Evolutionary conservation across 1,284 basidiomycete species (phyloP), one percentile per base, ranked within the genome.

Genomic region (Cryptococcus jaspeensis): DNA sequence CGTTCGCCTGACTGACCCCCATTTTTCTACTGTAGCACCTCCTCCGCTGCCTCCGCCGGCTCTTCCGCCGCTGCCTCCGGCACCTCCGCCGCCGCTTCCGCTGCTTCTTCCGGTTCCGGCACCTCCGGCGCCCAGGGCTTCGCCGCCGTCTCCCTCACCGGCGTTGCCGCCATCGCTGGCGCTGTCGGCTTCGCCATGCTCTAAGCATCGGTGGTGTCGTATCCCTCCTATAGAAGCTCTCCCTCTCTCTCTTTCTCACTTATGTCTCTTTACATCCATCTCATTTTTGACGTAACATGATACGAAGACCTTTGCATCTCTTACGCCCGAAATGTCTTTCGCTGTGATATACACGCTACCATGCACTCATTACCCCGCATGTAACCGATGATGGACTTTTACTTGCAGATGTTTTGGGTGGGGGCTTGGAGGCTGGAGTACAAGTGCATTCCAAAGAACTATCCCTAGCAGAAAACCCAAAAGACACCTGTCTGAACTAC

Each of bases 101-200:
- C 55, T 16, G 40, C 44, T 25, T 43, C 61, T 38, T 46, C 52
- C 16, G 49, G 56, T 38, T 38, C 53, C 6, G 36, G 48, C 38
- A 18, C 41, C 7, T 48, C 38, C 32, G 47, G 39, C 18, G 54
- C 55, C 25, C 37, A 44, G 25, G 37, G 48, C 36, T 50, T 50
- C 25, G 32, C 48, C 20, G 39, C 57, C 11, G 45, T 43, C 8
- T 52, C 59, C 28, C 41, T 54, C 36, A 40, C 57, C 48, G 56
- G 53, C 52, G 60, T 55, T 42, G 62, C 58, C 45, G 52, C 63
- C 54, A 28, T 67, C 46, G 66, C 61, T 46, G 60, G 67, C 49
- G 55, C 59, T 56, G 64, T 61, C 52, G 67, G 65, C 55, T 45
- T 67, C 53, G 59, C 63, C 40, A 47, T 56, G 53, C 45, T 69